Conservation (phyloP, 2,329 filamentous ascomycete species). For the Fonsecaea erecta region DNA sequence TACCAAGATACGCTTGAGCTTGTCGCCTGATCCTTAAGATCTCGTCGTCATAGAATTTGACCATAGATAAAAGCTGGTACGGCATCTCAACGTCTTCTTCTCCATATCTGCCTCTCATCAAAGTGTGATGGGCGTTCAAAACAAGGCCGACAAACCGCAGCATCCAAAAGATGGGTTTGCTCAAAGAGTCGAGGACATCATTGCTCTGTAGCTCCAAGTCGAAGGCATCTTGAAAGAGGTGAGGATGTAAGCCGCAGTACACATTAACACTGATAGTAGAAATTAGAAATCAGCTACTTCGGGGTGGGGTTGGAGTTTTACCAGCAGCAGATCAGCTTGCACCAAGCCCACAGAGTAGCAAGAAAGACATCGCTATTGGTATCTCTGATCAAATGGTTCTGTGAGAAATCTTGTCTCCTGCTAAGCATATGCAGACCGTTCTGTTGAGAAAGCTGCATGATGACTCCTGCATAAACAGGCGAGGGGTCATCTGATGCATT, state of each 20-base stretch:
- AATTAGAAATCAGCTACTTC: background rate
- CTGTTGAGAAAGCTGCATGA: constrained; percentile 22
- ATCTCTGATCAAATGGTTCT: background rate
- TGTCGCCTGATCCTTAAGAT: background rate
- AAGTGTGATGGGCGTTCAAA: background rate
- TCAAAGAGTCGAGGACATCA: background rate
- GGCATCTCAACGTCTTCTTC: constrained; percentile 10
- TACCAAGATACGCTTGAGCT: background rate
- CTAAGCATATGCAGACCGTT: constrained; percentile 15
- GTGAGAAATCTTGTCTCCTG: constrained; percentile 1
- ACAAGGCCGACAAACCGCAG: constrained; percentile 10
- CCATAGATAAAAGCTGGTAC: background rate
- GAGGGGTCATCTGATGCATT: constrained; percentile 15
- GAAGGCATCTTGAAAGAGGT: constrained; percentile 15
- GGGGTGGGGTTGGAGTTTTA: background rate
- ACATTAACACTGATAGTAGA: background rate
- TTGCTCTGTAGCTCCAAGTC: background rate
- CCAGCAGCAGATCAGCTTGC: constrained; percentile 17
- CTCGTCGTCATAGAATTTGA: background rate
- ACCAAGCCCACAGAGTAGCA: constrained; percentile 17
- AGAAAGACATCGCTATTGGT: constrained; percentile 1
- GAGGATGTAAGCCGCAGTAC: constrained; percentile 13
- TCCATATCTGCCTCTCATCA: constrained; percentile 1
- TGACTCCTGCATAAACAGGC: constrained; percentile 12
- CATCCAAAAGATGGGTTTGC: constrained; percentile 16